Base-by-base conservation (phyloP, 2,329 filamentous ascomycete genomes). In the Geosmithia morbida region DNA sequence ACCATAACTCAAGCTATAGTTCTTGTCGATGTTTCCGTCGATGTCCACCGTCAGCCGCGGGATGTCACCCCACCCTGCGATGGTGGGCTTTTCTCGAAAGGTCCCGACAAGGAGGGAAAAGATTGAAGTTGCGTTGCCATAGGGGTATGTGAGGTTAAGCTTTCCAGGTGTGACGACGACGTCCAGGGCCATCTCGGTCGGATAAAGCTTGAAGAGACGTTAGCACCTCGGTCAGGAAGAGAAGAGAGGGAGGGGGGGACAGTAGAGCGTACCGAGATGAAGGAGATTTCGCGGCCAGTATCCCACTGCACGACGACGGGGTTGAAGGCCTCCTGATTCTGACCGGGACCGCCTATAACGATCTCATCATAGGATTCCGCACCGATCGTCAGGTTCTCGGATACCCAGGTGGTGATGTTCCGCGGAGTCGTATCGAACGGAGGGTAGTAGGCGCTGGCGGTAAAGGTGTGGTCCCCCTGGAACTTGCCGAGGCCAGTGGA, bases 251-350 rank as follows among this genome's bases (percentile, higher is more conserved):
- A 13, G 26, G 17, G 6, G 16, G 6, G 16, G n/a, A 49, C 30
- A n/a, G 43, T 54, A n/a, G 42, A 22, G 53, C 55, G 44, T 48
- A 56, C 56, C 3, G 55, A 56, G 13, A 60, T 53, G 10, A 55
- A 61, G 0, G 54, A 53, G 7, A 61, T 57, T 45, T 66, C 64
- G 18, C 55, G 53, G 4, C 63, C 66, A 4, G 65, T 66, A 16
- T 64, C 56, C 79, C 78, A 82, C 53, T 82, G 78, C 0, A 76
- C 67, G 6, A 81, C 71, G 0, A 74, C 72, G 0, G 78, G 78
- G 49, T 74, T 79, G 58, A 78, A 82, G 0, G 71, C 68, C 7
- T 37, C 33, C 33, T 37, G 33, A 13, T 57, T 64, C 5, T 66
- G 66, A 1, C 68, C 65, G 5, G 72, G 70, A 0, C 78, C 79